Evolutionary conservation across 2,329 filamentous ascomycete genomes (phyloP).

Genomic region (Diplocarpon mali): DNA sequence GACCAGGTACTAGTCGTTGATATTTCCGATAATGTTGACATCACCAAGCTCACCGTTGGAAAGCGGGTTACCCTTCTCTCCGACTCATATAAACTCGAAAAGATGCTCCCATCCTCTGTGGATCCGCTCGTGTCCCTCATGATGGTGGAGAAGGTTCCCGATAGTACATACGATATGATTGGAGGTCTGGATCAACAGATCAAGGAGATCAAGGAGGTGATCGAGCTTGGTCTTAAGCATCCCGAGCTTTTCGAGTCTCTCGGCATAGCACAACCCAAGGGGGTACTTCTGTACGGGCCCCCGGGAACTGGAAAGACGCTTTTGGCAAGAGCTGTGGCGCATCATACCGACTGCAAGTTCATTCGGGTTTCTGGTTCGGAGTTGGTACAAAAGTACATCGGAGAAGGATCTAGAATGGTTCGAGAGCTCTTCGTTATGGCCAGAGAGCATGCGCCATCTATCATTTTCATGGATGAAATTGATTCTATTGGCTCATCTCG

Average conservation of each 20-base stretch:
- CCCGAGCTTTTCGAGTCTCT: slow-evolving; percentile 98
- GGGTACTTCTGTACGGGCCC: slow-evolving; percentile 90
- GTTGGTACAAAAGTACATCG: slow-evolving; percentile 98
- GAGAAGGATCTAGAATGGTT: slow-evolving; percentile 96
- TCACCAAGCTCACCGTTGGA: slow-evolving; percentile 88
- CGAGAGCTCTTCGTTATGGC: slow-evolving; percentile 99
- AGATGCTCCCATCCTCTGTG: slow-evolving; percentile 95
- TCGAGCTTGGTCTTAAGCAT: slow-evolving; percentile 95
- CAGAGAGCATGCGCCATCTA: slow-evolving; percentile 90
- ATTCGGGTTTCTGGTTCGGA: slow-evolving; percentile 95
- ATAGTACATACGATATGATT: slow-evolving; percentile 99
- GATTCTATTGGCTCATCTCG: slow-evolving; percentile 96
- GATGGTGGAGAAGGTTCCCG: slow-evolving; percentile 99
- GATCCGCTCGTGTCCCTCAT: slow-evolving; percentile 97
- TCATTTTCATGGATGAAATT: slow-evolving; percentile 99
- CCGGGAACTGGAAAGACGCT: slow-evolving; percentile 96
- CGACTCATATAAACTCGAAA: slow-evolving; percentile 97
- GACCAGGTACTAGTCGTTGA: slow-evolving; percentile 63
- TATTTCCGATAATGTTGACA: slow-evolving; percentile 86
- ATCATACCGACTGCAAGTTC: slow-evolving; percentile 99
- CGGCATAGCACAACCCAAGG: slow-evolving; percentile 95
- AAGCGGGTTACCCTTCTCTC: slow-evolving; percentile 95
- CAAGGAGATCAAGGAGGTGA: slow-evolving; percentile 99
- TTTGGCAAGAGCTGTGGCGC: slow-evolving; percentile 86
- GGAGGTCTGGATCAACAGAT: slow-evolving; percentile 97